Evolutionary conservation across 257 asterid genomes (phyloP), one percentile per base, ranked within the genome.

Genomic region (Nicotiana otophora): DNA sequence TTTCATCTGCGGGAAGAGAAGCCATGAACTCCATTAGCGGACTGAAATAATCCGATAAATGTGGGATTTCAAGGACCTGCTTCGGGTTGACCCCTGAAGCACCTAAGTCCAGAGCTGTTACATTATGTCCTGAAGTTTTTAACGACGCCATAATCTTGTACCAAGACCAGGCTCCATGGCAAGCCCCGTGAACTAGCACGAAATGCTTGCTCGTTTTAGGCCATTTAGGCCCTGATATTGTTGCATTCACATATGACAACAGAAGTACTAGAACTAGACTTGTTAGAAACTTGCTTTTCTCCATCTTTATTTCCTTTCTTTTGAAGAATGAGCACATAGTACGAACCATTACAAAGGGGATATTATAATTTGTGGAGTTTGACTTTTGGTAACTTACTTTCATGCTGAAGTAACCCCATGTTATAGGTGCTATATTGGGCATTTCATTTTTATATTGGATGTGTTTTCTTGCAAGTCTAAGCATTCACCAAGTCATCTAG

Each of bases 151-250:
- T 62, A 4, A 88, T 36, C 88, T 81, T 83, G 84, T 82, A 84
- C 91, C 91, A 88, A 57, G 86, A 83, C 89, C 91, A 86, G 26
- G 88, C 91, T 15, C 91, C 91, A 15, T 88, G 89, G 19, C 84
- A 70, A 11, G 88, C 68, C 65, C 88, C 87, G 10, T 88, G 91
- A 20, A 88, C 86, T 4, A 88, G 86, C 72, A 88, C 88, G 51
- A 86, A 88, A 3, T 86, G 87, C 23, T 82, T 62, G 19, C 68
- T 66, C 5, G 82, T 31, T 12, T 48, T 34, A 60, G 69, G 60
- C 10, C 60, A 16, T 17, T 54, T n/a, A 1, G 54, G 30, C 23
- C 28, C 42, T 15, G 82, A 3, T 7, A 3, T 0, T 23, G 63
- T 19, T 55, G 75, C 66, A 8, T 19, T 81, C 10, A 30, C 67